Base-by-base conservation (phyloP, 805 yeast genomes). In the Monosporozyma solicola region DNA sequence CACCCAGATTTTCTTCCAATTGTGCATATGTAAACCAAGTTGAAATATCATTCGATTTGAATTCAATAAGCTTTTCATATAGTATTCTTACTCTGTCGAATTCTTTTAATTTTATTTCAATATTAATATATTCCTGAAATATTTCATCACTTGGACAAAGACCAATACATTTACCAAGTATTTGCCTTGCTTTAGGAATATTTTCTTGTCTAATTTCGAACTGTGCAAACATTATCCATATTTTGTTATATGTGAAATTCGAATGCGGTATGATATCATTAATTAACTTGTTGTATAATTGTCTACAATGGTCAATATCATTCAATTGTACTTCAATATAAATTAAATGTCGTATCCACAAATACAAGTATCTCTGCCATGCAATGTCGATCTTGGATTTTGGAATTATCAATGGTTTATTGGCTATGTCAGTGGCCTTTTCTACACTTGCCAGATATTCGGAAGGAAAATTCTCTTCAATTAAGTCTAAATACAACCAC, bases 51-150 rank as follows among this genome's bases (percentile, higher is more conserved):
- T 41, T 9, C n/a, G 70, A 65, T 16, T 56, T 52, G 3, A 68
- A 62, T 0, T 74, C 61, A 7, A 72, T 55, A 70, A 78, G 79
- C 61, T 80, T 83, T 57, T 83, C 87, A 64, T 81, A 89, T 3
- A 94, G 62, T 63, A 72, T 81, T 33, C 98, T 71, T 7, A 85
- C 90, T 37, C 97, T 70, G 55, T 85, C 95, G 74, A 86, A 86
- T 60, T 90, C 94, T 39, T 85, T 86, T 47, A 91, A 65, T 51
- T 74, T 71, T 41, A 72, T 72, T 63, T 92, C 97, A 37, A 90
- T 57, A 1, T 70, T 72, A 48, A 92, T 83, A 67, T 94, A 94
- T 55, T 74, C 74, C 55, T 71, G 72, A 62, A 84, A 82, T 0
- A 87, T 67, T 51, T 79, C 80, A 1, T 69, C 72, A 61, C 82